These are phyloP conservation scores for Sporothrix euskadiensis DNA, from an alignment of 2,329 filamentous ascomycete species.

Conservation along the genomic window DNA sequence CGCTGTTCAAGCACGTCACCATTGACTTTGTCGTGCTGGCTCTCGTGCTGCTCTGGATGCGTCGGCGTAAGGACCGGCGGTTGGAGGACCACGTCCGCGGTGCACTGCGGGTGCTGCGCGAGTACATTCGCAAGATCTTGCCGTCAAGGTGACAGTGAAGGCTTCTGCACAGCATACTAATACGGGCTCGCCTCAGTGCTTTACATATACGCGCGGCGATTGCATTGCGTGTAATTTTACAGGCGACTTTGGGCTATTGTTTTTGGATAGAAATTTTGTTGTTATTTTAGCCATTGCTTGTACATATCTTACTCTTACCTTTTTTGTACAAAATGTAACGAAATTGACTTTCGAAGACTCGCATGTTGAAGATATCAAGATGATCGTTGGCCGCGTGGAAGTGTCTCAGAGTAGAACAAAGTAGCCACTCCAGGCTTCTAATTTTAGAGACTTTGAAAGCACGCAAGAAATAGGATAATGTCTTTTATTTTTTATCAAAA, in stretches of 20 bases:
- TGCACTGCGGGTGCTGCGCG: conserved; percentile 56
- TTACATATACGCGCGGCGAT: neutral
- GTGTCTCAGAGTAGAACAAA: neutral
- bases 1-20: conserved; percentile 69
- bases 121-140: conserved; percentile 60
- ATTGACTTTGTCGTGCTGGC: conserved; percentile 68
- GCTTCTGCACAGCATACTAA: neutral
- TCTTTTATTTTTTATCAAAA: neutral
- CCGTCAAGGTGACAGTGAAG: conserved; percentile 53
- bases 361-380: neutral
- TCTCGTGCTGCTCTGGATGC: conserved; percentile 70
- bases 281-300: neutral
- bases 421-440: neutral
- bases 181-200: neutral
- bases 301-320: conserved; percentile 11
- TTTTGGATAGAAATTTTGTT: conserved; percentile 2
- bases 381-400: neutral
- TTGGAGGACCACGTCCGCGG: conserved; percentile 73
- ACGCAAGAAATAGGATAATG: neutral
- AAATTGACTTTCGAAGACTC: neutral
- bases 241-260: neutral
- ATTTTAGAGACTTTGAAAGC: too few relatives aligned
- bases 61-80: conserved; percentile 67
- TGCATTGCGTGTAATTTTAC: neutral
- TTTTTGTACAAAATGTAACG: conserved; percentile 14